Base-by-base conservation (phyloP, 768 basidiomycete genomes). In the Russula ochroleuca region DNA sequence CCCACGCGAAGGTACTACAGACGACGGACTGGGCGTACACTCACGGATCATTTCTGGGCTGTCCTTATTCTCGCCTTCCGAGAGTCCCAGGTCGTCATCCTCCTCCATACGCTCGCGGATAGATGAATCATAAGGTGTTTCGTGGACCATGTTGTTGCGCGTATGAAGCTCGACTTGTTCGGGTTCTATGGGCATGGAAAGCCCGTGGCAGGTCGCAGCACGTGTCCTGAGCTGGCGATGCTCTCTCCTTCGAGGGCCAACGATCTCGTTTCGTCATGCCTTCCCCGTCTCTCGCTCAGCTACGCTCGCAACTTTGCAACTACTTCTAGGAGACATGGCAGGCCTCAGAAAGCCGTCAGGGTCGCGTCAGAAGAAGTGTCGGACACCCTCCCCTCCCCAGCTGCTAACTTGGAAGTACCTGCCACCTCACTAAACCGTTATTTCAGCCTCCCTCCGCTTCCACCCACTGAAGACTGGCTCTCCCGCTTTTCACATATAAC, bases 401-500 rank as follows among this genome's bases (percentile, higher is more conserved):
- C 47, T 15, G 40, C 10, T 35, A 0, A 37, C 15, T 31, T 5
- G 25, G 0, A 7, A 28, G 2, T 5, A 21, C 61, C 5, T n/a
- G 31, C 40, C 38, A 5, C 14, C 10, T 33, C 45, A n/a, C 43
- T 64, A 17, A 48, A 35, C 8, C 58, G 45, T 21, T 63, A 67
- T 61, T 25, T 4, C 41, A 19, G 58, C 23, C 62, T 68, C 38
- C 67, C 67, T 17, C 54, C 54, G 13, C 65, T 68, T 43, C 67
- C 67, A 10, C 65, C 61, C 13, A 14, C 45, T 37, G 65, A 45
- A 0, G 50, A 63, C 3, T 68, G 67, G 67, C 49, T 67, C 43
- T 43, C 53, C 17, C 57, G 52, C 33, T 78, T 79, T 55, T 64
- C 73, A 2, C 49, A 57, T 40, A 23, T 43, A 14, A 31, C 70